Evolutionary conservation across 345 rosid genomes (phyloP).

Genomic region (Schrenkiella parvula): DNA sequence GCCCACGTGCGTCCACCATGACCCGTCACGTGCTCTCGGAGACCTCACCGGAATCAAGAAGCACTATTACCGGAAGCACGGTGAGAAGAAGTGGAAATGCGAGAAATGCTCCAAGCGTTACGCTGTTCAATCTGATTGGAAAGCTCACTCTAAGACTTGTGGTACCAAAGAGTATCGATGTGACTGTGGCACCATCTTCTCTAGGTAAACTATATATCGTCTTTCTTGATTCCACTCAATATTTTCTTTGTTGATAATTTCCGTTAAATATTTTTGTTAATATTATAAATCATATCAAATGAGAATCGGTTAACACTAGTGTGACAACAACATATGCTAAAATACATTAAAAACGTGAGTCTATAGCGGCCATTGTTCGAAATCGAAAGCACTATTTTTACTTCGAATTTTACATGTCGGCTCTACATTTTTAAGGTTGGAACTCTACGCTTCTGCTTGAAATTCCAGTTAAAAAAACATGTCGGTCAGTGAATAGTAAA

Average conservation of each 20-base stretch:
- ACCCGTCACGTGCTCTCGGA: slow-evolving; percentile 74
- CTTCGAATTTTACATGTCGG: slow-evolving; percentile 8
- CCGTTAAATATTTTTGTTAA: not conserved
- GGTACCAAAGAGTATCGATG: slow-evolving; percentile 64
- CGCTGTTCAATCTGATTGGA: slow-evolving; percentile 90
- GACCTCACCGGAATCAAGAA: slow-evolving; percentile 83
- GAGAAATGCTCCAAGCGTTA: slow-evolving; percentile 71
- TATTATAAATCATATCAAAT: not conserved
- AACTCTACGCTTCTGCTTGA: slow-evolving; percentile 7
- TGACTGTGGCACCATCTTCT: slow-evolving; percentile 81
- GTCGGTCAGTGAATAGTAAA: slow-evolving; percentile 34
- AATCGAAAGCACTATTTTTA: not conserved
- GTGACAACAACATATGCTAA: not conserved
- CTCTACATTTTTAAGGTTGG: slow-evolving; percentile 21
- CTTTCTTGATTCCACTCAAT: not conserved
- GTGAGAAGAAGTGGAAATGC: slow-evolving; percentile 81
- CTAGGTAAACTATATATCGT: slow-evolving; percentile 48
- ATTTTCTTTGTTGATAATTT: not conserved
- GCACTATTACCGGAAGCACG: slow-evolving; percentile 70
- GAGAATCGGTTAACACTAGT: not conserved
- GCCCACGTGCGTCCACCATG: slow-evolving; percentile 82
- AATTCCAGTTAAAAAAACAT: slow-evolving; percentile 24
- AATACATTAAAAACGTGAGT: not conserved
- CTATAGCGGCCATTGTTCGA: not conserved
- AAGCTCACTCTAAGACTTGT: slow-evolving; percentile 79